These are phyloP conservation scores for Coemansia umbellata DNA, from an alignment of 192 early-diverging fungal species.

Conservation along the genomic window DNA sequence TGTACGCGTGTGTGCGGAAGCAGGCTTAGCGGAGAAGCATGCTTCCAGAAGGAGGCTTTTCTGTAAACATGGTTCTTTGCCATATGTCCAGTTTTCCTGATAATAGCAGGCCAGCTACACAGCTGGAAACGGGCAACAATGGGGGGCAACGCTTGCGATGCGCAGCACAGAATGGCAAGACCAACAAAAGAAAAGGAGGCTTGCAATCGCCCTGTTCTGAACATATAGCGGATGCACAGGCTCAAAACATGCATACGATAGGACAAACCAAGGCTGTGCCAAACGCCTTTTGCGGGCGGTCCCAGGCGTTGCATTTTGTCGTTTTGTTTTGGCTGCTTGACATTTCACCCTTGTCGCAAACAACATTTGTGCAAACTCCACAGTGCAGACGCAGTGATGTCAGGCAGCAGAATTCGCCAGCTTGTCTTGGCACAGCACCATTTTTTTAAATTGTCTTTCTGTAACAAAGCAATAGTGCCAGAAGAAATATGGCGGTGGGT, in stretches of 20 bases:
- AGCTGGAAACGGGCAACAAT: no score
- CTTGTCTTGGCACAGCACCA: not conserved
- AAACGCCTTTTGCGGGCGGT: no score
- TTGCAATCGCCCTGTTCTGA: constrained; percentile 1
- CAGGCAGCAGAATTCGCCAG: not conserved
- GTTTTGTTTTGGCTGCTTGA: no score
- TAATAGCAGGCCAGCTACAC: not conserved
- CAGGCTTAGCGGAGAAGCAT: no score
- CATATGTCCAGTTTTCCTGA: not conserved
- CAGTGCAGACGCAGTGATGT: not conserved
- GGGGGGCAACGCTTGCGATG: not conserved
- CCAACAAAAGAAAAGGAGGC: constrained; percentile 1
- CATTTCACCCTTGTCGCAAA: no score
- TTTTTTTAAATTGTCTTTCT: not conserved
- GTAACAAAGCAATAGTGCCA: not conserved
- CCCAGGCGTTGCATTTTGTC: no score
- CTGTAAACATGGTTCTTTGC: constrained; percentile 6
- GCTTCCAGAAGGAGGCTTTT: constrained; percentile 3
- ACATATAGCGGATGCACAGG: no score
- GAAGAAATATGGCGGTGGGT: not conserved
- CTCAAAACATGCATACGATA: no score
- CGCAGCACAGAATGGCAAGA: not conserved
- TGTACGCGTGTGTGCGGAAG: no score
- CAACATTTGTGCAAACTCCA: no score
- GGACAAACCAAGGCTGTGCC: no score